These are phyloP conservation scores for Vanderwaltozyma tropicalis DNA, from an alignment of 805 yeast species.

Conservation along the genomic window DNA sequence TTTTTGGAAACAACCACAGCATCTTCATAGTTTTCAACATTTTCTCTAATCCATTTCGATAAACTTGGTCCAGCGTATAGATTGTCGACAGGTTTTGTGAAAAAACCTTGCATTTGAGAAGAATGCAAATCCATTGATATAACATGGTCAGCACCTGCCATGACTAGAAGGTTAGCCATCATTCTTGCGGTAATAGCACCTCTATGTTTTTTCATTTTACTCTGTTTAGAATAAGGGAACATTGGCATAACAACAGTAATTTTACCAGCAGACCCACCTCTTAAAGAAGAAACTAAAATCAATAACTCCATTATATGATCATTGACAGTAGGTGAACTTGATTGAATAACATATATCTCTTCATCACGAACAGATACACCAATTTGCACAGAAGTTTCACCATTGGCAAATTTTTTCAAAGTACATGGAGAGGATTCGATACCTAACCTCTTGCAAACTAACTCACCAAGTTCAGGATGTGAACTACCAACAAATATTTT, in stretches of 20 bases:
- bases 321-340: conserved; percentile 73
- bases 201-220: conserved; percentile 96
- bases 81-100: conserved; percentile 93
- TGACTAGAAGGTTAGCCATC: conserved; percentile 87
- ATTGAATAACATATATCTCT: conserved; percentile 87
- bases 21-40: conserved; percentile 71
- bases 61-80: conserved; percentile 92
- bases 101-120: conserved; percentile 98
- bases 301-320: conserved; percentile 94
- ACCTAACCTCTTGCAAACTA: conserved; percentile 84
- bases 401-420: conserved; percentile 86
- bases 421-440: conserved; percentile 90
- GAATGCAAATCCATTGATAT: conserved; percentile 95
- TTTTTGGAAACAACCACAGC: conserved; percentile 95
- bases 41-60: conserved; percentile 90
- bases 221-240: conserved; percentile 93
- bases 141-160: conserved; percentile 99
- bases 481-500: conserved; percentile 93
- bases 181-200: conserved; percentile 98
- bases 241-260: conserved; percentile 94
- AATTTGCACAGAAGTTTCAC: conserved; percentile 92
- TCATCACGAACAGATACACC: conserved; percentile 94
- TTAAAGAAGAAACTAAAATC: conserved; percentile 87
- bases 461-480: conserved; percentile 85
- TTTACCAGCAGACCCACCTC: conserved; percentile 95